These are phyloP conservation scores for Chenopodium quinoa DNA, from an alignment of 148 eudicot species.

Conservation along the genomic window DNA sequence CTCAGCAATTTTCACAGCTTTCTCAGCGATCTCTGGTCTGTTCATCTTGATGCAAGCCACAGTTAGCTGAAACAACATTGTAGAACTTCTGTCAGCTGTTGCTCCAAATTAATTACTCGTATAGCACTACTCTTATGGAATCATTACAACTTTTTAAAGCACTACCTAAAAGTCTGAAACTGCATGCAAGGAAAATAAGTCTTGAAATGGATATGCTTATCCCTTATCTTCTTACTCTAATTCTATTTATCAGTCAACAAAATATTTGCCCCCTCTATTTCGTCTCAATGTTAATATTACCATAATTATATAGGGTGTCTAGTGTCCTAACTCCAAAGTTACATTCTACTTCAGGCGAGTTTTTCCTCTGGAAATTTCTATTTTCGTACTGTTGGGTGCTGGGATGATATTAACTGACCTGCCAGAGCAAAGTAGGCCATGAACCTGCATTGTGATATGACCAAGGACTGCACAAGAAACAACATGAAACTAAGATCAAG, in stretches of 20 bases:
- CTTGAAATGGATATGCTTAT: not conserved
- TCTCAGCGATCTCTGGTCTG: slow-evolving; percentile 70
- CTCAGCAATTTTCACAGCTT: slow-evolving; percentile 72
- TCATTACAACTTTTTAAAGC: not conserved
- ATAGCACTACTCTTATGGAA: not conserved
- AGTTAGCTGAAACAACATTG: slow-evolving; percentile 54
- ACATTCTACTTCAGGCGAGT: too few relatives aligned
- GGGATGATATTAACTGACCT: slow-evolving; percentile 40
- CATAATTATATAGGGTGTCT: not conserved
- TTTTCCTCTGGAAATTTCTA: too few relatives aligned
- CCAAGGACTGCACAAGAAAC: slow-evolving; percentile 57
- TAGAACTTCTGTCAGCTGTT: slow-evolving; percentile 18
- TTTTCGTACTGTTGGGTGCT: not conserved
- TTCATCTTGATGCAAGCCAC: slow-evolving; percentile 90
- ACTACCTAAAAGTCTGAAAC: not conserved
- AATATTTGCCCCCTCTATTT: too few relatives aligned
- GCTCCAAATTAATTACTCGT: not conserved
- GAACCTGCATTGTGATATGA: slow-evolving; percentile 86
- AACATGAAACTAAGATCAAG: slow-evolving; percentile 8
- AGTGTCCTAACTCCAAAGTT: not conserved
- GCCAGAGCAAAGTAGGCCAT: slow-evolving; percentile 94
- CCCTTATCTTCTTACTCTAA: not conserved
- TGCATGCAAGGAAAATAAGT: not conserved
- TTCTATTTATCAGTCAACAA: not conserved
- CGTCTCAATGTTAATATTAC: not conserved